Percentiles rank a stretch among this genome's conserved stretches.
Evolutionary conservation across 306 rosid species (phyloP).

Genomic region (Prunus fruticosa): DNA sequence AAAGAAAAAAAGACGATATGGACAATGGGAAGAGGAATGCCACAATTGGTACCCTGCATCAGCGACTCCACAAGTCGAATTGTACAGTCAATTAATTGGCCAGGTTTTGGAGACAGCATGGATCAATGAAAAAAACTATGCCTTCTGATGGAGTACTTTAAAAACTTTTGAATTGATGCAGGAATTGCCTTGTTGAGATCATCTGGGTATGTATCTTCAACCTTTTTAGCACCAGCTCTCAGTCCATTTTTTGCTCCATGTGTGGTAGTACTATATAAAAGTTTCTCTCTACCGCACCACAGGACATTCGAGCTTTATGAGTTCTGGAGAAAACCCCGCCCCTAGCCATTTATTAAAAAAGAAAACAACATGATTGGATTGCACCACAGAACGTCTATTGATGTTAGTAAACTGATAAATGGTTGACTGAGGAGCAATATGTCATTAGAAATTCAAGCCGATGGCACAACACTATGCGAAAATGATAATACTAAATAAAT

Average conservation of each 20-base stretch:
- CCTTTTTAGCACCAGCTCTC: background rate
- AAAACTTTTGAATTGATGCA: background rate
- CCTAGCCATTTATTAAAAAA: background rate
- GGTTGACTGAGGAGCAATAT: too few species aligned
- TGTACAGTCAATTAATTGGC: background rate
- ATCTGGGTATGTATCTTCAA: background rate
- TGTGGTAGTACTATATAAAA: background rate
- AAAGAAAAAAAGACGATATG: too few species aligned
- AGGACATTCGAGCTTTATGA: background rate
- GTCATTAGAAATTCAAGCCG: background rate
- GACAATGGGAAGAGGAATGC: too few species aligned
- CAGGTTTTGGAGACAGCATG: background rate
- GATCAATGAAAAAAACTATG: background rate
- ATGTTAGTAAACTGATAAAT: background rate
- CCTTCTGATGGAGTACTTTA: background rate
- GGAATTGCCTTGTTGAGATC: background rate
- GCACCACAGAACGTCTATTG: background rate
- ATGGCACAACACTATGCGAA: background rate
- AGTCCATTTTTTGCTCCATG: background rate
- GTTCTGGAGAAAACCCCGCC: background rate
- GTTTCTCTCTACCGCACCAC: background rate
- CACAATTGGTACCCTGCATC: conserved; percentile 1
- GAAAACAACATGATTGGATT: background rate
- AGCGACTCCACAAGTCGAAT: background rate
- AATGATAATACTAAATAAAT: background rate